These are phyloP conservation scores for Fragosphaeria purpurea DNA, from an alignment of 2,329 filamentous ascomycete species.

Conservation along the genomic window DNA sequence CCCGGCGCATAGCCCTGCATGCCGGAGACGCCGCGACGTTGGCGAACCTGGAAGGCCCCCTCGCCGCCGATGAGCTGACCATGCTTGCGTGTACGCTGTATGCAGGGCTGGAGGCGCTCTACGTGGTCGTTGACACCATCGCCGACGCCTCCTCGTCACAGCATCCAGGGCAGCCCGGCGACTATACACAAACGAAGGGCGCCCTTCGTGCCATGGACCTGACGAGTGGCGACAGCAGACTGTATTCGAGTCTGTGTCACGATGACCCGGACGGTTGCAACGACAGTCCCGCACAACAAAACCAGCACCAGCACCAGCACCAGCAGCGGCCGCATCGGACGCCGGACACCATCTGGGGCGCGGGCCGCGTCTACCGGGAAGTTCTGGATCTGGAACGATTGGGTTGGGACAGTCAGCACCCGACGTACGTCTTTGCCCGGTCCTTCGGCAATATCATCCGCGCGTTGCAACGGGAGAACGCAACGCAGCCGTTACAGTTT, in stretches of 20 bases:
- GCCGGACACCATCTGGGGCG: slow-evolving; percentile 21
- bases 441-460: slow-evolving; percentile 20
- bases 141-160: too few relatives aligned
- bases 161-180: neutral
- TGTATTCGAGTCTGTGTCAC: slow-evolving; percentile 16
- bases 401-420: slow-evolving; percentile 22
- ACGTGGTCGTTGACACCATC: slow-evolving; percentile 15
- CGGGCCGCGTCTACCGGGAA: slow-evolving; percentile 22
- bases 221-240: slow-evolving; percentile 8
- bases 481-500: neutral
- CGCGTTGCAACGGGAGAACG: slow-evolving; percentile 17
- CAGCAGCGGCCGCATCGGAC: slow-evolving; percentile 9
- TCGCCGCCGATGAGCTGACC: slow-evolving; percentile 18
- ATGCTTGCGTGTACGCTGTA: slow-evolving; percentile 22
- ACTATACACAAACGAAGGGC: slow-evolving; percentile 13
- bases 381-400: slow-evolving; percentile 22
- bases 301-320: neutral
- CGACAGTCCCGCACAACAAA: too few relatives aligned
- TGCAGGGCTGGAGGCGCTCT: slow-evolving; percentile 20
- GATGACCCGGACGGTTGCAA: too few relatives aligned
- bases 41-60: slow-evolving; percentile 5
- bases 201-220: slow-evolving; percentile 7
- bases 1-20: slow-evolving; percentile 20
- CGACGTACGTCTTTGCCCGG: slow-evolving; percentile 21
- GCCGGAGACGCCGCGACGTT: slow-evolving; percentile 15